These are phyloP conservation scores for Paraphaeosphaeria sporulosa DNA, from an alignment of 2,329 filamentous ascomycete species.

Conservation along the genomic window DNA sequence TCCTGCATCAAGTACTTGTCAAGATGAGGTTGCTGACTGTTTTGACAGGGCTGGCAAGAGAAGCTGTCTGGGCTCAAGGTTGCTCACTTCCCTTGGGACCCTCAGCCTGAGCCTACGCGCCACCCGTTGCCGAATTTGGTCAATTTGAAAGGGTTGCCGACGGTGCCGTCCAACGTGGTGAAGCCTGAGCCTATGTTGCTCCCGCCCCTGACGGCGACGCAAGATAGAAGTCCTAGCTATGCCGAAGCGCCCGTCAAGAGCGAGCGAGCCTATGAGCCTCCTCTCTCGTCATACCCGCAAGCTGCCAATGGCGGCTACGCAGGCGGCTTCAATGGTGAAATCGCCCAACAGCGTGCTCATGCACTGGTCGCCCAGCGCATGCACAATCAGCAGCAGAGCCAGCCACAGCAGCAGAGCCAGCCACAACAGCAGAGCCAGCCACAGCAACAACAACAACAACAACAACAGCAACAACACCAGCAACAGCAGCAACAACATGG, in stretches of 20 bases:
- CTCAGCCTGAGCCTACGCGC: slow-evolving; percentile 64
- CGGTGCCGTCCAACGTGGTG: slow-evolving; percentile 52
- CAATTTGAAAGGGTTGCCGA: too few species aligned
- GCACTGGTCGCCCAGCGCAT: slow-evolving; percentile 54
- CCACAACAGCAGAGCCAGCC: slow-evolving; percentile 5
- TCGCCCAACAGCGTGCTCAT: slow-evolving; percentile 63
- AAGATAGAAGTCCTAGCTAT: slow-evolving; percentile 38
- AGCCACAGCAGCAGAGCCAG: slow-evolving; percentile 30
- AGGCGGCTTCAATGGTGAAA: slow-evolving; percentile 51
- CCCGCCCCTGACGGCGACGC: slow-evolving; percentile 39
- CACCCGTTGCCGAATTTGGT: too few species aligned
- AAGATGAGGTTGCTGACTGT: slow-evolving; percentile 27
- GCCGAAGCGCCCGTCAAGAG: slow-evolving; percentile 58
- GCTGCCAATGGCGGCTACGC: slow-evolving; percentile 43
- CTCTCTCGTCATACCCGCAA: slow-evolving; percentile 37
- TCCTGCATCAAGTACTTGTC: slow-evolving; percentile 4
- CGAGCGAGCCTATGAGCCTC: slow-evolving; percentile 51
- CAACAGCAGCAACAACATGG: slow-evolving; percentile 33
- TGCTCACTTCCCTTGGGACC: slow-evolving; percentile 94
- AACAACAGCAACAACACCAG: slow-evolving; percentile 36
- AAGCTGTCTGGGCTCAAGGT: slow-evolving; percentile 86
- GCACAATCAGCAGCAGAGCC: slow-evolving; percentile 34
- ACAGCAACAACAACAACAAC: slow-evolving; percentile 22
- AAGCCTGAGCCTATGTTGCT: slow-evolving; percentile 41
- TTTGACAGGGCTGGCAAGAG: slow-evolving; percentile 83